Base-by-base conservation (phyloP, 1,284 basidiomycete genomes). In the Leccinum olivaceoglutinosum region DNA sequence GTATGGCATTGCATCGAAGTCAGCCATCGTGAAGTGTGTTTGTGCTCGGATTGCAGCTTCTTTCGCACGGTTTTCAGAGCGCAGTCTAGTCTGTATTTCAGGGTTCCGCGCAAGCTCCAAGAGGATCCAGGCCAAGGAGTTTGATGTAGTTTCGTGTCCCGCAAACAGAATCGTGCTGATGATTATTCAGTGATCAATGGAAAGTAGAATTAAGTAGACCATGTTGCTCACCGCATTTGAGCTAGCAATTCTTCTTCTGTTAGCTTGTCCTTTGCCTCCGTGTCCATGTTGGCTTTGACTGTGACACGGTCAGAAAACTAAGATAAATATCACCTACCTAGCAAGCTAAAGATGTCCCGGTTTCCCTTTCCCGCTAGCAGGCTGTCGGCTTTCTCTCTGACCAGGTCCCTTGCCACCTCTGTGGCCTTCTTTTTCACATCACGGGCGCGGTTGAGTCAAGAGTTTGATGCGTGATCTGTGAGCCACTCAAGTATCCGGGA, bases 61-160 rank as follows among this genome's bases (percentile, higher is more conserved):
- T 62, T 71, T 70, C 14, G 64, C 64, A 57, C 51, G 58, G 53
- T 84, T 77, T 67, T 85, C 82, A 2, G 68, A 63, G 46, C 80
- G 76, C 29, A 83, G 75, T 32, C 71, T 71, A 9, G 63, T 66
- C 66, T 82, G 82, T 5, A 77, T 73, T 5, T 74, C 66, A 8
- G 76, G 76, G 63, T 78, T 68, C 58, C 70, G 73, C 8, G 78
- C 77, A 14, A 82, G 75, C 65, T 82, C 81, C 58, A 77, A 70
- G 29, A 82, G 67, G 1, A 74, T 73, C 78, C 78, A 83, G 60
- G 70, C 72, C 60, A 81, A 61, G 5, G 77, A 74, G 54, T 75
- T 80, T 11, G 82, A 77, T 1, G 80, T 82, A 1, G 85, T 85
- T 65, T 86, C 84, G 62, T 86, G 81, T 1, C 86, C 82, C 11